These are phyloP conservation scores for Neurospora intermedia DNA, from an alignment of 495 filamentous ascomycete species.

Conservation along the genomic window DNA sequence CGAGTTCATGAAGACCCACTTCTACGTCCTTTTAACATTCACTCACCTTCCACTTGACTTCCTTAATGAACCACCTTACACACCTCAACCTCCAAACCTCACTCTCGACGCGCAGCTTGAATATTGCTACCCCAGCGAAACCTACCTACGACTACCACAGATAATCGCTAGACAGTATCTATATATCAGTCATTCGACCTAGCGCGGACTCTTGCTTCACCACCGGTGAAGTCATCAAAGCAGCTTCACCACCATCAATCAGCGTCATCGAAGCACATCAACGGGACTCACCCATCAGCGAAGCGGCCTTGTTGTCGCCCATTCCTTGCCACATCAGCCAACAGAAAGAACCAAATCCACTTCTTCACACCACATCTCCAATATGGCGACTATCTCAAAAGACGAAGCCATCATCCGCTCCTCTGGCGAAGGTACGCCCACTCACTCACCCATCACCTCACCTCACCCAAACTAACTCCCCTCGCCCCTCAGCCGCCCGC, in stretches of 20 bases:
- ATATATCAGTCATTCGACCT: not conserved
- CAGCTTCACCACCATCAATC: not conserved
- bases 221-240: not conserved
- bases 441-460: constrained; percentile 1
- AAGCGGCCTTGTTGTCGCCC: not conserved
- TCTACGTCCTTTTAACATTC: not conserved
- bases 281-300: not conserved
- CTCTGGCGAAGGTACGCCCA: constrained; percentile 20
- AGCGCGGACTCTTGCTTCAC: not conserved
- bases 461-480: not conserved
- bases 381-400: constrained; percentile 1
- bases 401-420: constrained; percentile 14
- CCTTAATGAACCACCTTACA: not conserved
- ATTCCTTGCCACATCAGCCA: not conserved
- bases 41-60: not conserved
- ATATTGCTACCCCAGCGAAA: not conserved
- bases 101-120: not conserved
- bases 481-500: constrained; percentile 22
- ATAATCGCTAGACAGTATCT: not conserved
- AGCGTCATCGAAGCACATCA: not conserved
- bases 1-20: not conserved
- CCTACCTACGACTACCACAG: not conserved
- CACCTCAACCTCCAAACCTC: not conserved
- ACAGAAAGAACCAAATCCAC: not conserved
- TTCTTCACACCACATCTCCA: not conserved